phyloP scores from a whole-genome alignment of 2,329 filamentous ascomycete species.

The Ceratocystis alfenasii region DNA sequence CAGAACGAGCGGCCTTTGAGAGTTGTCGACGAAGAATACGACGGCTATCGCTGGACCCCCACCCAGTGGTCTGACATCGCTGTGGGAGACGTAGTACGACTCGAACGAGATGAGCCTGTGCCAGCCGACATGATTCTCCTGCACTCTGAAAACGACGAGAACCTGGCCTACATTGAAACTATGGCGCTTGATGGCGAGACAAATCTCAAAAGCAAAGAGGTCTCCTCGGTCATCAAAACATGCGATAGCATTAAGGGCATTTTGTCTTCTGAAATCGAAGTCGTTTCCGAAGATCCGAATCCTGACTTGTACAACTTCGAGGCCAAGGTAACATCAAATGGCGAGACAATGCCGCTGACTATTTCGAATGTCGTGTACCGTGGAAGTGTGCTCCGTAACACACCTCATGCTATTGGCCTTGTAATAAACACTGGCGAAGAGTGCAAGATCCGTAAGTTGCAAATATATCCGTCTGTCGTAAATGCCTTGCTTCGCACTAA shows the following conservation, averaged over 20 bases:
- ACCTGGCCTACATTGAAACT: conserved; percentile 70
- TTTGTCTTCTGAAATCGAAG: conserved; percentile 43
- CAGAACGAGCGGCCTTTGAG: conserved; percentile 14
- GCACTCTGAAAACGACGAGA: conserved; percentile 64
- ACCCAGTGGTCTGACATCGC: conserved; percentile 36
- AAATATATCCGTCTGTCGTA: too few relatives aligned
- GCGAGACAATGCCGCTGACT: conserved; percentile 55
- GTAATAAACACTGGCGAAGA: conserved; percentile 85
- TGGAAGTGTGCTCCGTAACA: conserved; percentile 76
- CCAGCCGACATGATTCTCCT: conserved; percentile 76
- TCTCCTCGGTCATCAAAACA: conserved; percentile 46
- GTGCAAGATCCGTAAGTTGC: conserved; percentile 59
- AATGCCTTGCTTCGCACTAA: not conserved
- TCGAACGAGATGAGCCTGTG: conserved; percentile 59
- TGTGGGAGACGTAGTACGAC: conserved; percentile 39
- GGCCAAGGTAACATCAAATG: conserved; percentile 49
- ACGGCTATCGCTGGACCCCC: conserved; percentile 40
- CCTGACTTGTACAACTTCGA: conserved; percentile 67
- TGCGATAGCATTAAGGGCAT: conserved; percentile 47
- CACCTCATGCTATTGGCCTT: conserved; percentile 56
- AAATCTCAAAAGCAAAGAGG: conserved; percentile 65
- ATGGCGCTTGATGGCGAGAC: conserved; percentile 79
- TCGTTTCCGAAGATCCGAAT: conserved; percentile 67
- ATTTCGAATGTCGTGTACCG: conserved; percentile 75
- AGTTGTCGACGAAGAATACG: conserved; percentile 49